Evolutionary conservation across 192 early-diverging fungal genomes (phyloP), one percentile per base, ranked within the genome.

Genomic region (Coemansia sp.): DNA sequence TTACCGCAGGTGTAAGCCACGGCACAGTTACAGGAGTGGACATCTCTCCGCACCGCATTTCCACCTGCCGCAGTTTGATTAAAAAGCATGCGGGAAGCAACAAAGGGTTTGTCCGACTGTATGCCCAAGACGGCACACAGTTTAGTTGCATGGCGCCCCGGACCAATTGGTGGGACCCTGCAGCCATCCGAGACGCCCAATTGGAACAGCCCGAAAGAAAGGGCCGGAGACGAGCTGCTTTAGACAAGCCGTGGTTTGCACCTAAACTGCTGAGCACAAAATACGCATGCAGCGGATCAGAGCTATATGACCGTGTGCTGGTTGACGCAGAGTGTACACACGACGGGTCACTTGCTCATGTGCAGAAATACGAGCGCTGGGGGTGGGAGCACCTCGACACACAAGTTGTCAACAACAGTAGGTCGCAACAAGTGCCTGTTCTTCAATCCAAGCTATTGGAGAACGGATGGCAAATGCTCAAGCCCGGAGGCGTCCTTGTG

Each of bases 11-110:
- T 16, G 86, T 84, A 8, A 9, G 3, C 5, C 27, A 8, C 17
- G 97, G 97, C 1, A 91, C 92, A 0, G 89, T 95, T 4, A 98
- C 97, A 0, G 97, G 95, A 2, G 94, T 98, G 0, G 97, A 98
- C 68, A 79, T 97, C 26, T 87, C 87, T 2, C 22, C 64, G 3
- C 84, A 91, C 59, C 83, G 97, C 9, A 68, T 91, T 31, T 81
- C 88, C 4, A 93, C 89, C 0, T 94, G 92, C 69, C 85, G 87
- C 27, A 86, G 80, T 26, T 55, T 93, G 23, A 37, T 95, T 27
- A 88, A 89, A 50, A 94, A 91, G 19, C 89, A 92, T 87, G 69
- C 31, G 59, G 83, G 50, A 58, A 77, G 26, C 68, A 66, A 54
- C 35, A 65, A 51, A 12, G 57, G 58, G 1, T 61, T 75, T 31